Conservation (phyloP, 2,329 filamentous ascomycete species). For the Pseudogymnoascus destructans region DNA sequence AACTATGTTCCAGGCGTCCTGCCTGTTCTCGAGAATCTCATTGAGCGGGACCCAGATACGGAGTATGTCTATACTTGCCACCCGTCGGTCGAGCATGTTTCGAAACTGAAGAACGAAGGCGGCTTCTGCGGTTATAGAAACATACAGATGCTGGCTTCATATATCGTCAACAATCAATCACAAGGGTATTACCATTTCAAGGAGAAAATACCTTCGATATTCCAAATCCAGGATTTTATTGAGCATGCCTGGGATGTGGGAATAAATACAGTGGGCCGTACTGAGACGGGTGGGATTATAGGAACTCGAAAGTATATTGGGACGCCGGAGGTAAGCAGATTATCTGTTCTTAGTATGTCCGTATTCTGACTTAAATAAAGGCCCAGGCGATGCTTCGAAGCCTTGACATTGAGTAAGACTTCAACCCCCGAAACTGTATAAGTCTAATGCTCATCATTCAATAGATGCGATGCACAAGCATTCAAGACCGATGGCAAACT, state of each 20-base stretch:
- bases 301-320: slow-evolving; percentile 94
- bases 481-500: slow-evolving; percentile 35
- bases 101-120: slow-evolving; percentile 67
- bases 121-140: slow-evolving; percentile 94
- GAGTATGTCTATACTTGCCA: slow-evolving; percentile 69
- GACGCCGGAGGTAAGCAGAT: slow-evolving; percentile 58
- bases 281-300: slow-evolving; percentile 75
- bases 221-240: slow-evolving; percentile 74
- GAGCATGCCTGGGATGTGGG: slow-evolving; percentile 79
- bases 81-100: slow-evolving; percentile 61
- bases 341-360: background rate
- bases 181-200: slow-evolving; percentile 48
- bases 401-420: slow-evolving; percentile 49
- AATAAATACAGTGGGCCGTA: slow-evolving; percentile 59
- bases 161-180: slow-evolving; percentile 48
- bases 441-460: slow-evolving; percentile 9
- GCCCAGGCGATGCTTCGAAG: slow-evolving; percentile 66
- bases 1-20: slow-evolving; percentile 43
- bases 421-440: background rate
- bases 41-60: slow-evolving; percentile 51
- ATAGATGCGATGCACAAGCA: slow-evolving; percentile 48
- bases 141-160: slow-evolving; percentile 81
- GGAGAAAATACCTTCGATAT: slow-evolving; percentile 55
- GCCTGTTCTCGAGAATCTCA: slow-evolving; percentile 47
- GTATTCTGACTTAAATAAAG: slow-evolving; percentile 29